Base-by-base conservation (phyloP, 441 rosid genomes). In the Erodium moschatum region DNA sequence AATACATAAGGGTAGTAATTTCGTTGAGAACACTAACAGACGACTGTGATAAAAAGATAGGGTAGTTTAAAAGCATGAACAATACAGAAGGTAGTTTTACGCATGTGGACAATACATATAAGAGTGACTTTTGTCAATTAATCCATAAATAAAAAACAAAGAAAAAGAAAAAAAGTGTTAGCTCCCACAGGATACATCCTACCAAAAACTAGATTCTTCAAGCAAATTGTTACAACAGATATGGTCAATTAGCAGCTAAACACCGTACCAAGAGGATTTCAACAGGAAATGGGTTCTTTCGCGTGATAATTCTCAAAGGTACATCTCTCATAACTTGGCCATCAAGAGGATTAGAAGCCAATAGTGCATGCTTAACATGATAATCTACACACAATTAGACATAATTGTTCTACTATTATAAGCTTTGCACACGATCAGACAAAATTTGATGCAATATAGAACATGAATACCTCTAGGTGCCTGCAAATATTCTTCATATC, bases 401-500 rank as follows among this genome's bases (percentile, higher is more conserved):
- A 33, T 0, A 0, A 33, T 33, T 33, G 1, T 3, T 33, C 38
- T 29, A 29, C 1, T 2, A 48, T 48, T 13, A 48, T 11, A 48
- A 2, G 54, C 54, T 38, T 3, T 40, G n/a, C 18, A 3, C 18
- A n/a, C 16, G 12, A 50, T 50, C n/a, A 13, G 18, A 50, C 56
- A 50, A 15, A 50, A 50, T n/a, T 50, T 50, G 16, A 50, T 50
- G 16, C 58, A 15, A 52, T 54, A 65, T 40, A 38, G 15, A 44
- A 10, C 15, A 64, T 31, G 8, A 64, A 18, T 77, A 89, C 98
- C 96, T 92, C 98, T 18, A 90, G 87, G 86, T 78, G 90, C 46
- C 81, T 80, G 76, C 97, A 86, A 19, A 92, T 85, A 70, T 92
- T 90, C 76, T 83, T 74, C 96, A 90, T 92, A 81, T 92, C 98